phyloP scores from a whole-genome alignment of 2,329 filamentous ascomycete species.

The Trichoderma sp. region DNA sequence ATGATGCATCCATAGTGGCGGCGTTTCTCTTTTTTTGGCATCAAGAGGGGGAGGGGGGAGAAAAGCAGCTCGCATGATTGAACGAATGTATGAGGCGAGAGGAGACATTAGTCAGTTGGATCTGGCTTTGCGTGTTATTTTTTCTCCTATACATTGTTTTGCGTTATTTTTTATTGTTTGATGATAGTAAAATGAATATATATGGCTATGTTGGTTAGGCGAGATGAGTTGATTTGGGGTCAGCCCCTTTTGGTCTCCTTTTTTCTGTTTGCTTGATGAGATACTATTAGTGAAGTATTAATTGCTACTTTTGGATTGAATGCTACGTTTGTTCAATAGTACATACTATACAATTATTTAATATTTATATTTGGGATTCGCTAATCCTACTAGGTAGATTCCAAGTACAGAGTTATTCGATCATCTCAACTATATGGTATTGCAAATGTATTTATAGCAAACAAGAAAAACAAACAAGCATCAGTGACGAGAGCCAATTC shows the following conservation, averaged over 20 bases:
- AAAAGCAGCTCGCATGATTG: not conserved
- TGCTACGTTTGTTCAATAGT: not conserved
- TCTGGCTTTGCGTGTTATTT: not conserved
- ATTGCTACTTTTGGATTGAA: not conserved
- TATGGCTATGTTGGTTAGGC: constrained; percentile 8
- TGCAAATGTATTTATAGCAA: too few relatives aligned
- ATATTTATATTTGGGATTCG: not conserved
- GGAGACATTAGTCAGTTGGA: not conserved
- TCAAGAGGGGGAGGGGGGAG: not conserved
- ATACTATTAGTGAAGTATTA: not conserved
- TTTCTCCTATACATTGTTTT: not conserved
- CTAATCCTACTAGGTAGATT: too few relatives aligned
- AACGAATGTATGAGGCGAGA: not conserved
- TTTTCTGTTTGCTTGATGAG: not conserved
- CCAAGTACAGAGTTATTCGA: too few relatives aligned
- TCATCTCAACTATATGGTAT: too few relatives aligned
- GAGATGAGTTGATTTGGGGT: constrained; percentile 2
- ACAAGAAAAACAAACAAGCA: too few relatives aligned
- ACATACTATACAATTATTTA: not conserved
- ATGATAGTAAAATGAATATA: constrained; percentile 9
- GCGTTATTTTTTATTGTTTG: not conserved
- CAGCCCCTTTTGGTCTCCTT: not conserved
- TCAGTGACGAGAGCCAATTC: too few relatives aligned
- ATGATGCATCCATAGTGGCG: not conserved
- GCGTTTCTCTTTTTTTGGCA: not conserved